Evolutionary conservation across 371 early-diverging fungal species (phyloP).

Genomic region (Rhizopus delemar): DNA sequence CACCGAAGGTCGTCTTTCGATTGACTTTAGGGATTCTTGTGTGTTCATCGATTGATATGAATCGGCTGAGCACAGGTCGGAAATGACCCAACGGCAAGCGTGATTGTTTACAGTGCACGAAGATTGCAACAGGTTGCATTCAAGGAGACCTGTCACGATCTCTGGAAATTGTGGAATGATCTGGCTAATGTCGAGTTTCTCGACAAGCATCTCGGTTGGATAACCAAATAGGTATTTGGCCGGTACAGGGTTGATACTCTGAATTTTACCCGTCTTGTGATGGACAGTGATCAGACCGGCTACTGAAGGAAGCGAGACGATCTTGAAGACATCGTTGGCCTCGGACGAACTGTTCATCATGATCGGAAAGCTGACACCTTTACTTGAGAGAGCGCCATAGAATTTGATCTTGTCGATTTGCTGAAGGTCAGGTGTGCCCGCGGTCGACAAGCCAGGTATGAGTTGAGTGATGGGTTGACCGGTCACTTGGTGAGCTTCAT

Average conservation of each 20-base stretch:
- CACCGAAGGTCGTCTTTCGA: conserved; percentile 19
- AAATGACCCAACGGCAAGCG: conserved; percentile 38
- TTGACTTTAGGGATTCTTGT: conserved; percentile 11
- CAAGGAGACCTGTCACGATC: conserved; percentile 21
- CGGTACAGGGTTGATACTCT: conserved; percentile 67
- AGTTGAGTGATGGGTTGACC: conserved; percentile 53
- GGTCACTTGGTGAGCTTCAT: conserved; percentile 47
- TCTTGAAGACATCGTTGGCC: conserved; percentile 30
- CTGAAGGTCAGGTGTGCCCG: conserved; percentile 44
- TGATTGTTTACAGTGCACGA: conserved; percentile 28
- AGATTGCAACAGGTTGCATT: conserved; percentile 21
- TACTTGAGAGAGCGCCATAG: conserved; percentile 59
- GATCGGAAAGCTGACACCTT: conserved; percentile 60
- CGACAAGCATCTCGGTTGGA: conserved; percentile 47
- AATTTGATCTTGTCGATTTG: conserved; percentile 58
- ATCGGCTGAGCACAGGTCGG: conserved; percentile 14
- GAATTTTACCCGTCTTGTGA: conserved; percentile 52
- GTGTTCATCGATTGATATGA: conserved; percentile 11
- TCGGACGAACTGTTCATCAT: conserved; percentile 35
- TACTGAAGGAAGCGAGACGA: conserved; percentile 67
- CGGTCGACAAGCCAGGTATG: conserved; percentile 47
- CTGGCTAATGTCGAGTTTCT: conserved; percentile 51
- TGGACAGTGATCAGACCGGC: conserved; percentile 68
- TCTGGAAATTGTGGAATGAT: conserved; percentile 63
- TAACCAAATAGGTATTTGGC: conserved; percentile 74